Base-by-base conservation (phyloP, 352 stramenopile genomes). In the Globisporangium perplexum region DNA sequence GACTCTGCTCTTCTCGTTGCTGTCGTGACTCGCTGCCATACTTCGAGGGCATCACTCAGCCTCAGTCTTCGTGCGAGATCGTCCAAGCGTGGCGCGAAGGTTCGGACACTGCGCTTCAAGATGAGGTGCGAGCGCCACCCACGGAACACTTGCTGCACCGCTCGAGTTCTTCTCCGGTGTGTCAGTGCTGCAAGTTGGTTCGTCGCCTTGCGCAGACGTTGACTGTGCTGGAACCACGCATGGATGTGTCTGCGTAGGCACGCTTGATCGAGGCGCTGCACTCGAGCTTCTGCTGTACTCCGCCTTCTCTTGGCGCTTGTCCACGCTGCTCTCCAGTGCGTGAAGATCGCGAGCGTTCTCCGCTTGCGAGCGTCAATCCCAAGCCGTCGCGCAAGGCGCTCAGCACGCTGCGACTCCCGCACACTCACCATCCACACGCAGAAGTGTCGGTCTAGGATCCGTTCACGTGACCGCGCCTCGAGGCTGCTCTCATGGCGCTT, bases 11-110 rank as follows among this genome's bases (percentile, higher is more conserved):
- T 35, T 11, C 36, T 68, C 31, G 62, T 54, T 8, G 57, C 28
- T 18, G 62, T 14, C 36, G 48, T 52, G 7, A 63, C 30, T 0
- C 62, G 22, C 0, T 47, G 46, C 66, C 66, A 74, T 14, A 3
- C 7, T 22, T 26, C 15, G 7, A 63, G 22, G 12, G 35, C 50
- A 18, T 49, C 35, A 3, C n/a, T 1, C 2, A 58, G 1, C 1
- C 26, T n/a, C 10, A 52, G 12, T 8, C 43, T 26, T 7, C 23
- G 41, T n/a, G 47, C 47, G 24, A 60, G 47, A 33, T 35, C 8
- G 36, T 58, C 39, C 53, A 58, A 38, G 18, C 43, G 31, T 10
- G 43, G 43, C 15, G 36, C 30, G 0, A 20, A 26, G 4, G 12
- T 7, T 5, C 18, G 6, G 7, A 52, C 33, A 10, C 3, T 30